phyloP scores from a whole-genome alignment of 306 rosid species.

The Fagus sylvatica region DNA sequence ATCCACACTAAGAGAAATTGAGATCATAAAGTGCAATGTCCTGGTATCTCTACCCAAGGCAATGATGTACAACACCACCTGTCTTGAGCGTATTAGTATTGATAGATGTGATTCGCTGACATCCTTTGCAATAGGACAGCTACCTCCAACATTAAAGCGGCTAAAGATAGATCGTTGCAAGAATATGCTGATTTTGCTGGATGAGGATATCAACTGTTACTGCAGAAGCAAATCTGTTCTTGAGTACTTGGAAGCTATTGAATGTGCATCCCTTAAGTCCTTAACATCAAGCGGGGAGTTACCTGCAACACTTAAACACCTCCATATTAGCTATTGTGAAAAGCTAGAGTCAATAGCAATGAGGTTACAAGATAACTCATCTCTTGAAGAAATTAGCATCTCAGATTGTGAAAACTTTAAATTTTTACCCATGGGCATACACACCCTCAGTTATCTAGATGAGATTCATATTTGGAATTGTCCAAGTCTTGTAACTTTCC shows the following conservation, averaged over 20 bases:
- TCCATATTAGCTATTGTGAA: conserved; percentile 3
- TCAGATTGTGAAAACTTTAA: conserved; percentile 22
- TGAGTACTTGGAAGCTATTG: background rate
- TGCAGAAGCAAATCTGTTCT: background rate
- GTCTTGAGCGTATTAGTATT: conserved; percentile 4
- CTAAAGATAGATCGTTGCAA: background rate
- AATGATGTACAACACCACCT: background rate
- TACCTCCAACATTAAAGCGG: conserved; percentile 11
- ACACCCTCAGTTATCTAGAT: conserved; percentile 7
- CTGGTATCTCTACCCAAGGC: conserved; percentile 11
- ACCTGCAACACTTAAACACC: conserved; percentile 5
- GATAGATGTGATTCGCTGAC: conserved; percentile 10
- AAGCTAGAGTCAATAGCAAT: conserved; percentile 10
- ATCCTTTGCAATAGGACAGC: background rate
- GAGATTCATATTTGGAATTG: background rate
- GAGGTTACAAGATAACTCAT: conserved; percentile 2
- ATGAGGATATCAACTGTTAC: background rate
- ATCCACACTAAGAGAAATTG: background rate
- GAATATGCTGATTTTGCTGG: background rate
- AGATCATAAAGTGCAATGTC: background rate
- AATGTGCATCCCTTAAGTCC: background rate
- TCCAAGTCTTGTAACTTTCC: conserved; percentile 7
- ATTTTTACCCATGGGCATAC: conserved; percentile 11
- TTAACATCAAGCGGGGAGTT: conserved; percentile 15
- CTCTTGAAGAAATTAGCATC: conserved; percentile 11